Conservation (phyloP, 345 rosid genomes). For the Ailanthus altissimus region DNA sequence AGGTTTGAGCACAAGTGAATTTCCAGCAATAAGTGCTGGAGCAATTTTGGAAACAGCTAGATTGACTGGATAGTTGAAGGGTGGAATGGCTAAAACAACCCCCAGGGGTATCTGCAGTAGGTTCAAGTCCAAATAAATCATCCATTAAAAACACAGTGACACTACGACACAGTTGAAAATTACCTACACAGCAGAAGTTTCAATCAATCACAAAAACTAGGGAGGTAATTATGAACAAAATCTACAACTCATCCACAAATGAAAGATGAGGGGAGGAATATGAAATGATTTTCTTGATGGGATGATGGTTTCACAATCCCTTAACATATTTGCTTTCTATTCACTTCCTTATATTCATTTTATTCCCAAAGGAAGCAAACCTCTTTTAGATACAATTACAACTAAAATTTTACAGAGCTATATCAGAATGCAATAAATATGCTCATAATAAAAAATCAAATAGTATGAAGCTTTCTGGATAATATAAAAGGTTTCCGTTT, state of each 20-base stretch:
- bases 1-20: conserved; percentile 95
- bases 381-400: too few relatives aligned
- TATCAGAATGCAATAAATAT: too few relatives aligned
- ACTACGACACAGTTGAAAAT: not conserved
- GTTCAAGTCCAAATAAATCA: conserved; percentile 7
- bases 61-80: conserved; percentile 96
- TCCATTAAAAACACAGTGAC: not conserved
- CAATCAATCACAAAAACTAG: not conserved
- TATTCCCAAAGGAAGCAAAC: too few relatives aligned
- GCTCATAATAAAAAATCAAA: too few relatives aligned
- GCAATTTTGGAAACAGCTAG: conserved; percentile 94
- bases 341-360: too few relatives aligned
- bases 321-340: too few relatives aligned
- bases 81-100: conserved; percentile 92
- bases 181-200: not conserved
- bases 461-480: too few relatives aligned
- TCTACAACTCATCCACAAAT: not conserved
- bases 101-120: conserved; percentile 71
- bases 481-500: too few relatives aligned
- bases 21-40: conserved; percentile 93
- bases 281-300: not conserved
- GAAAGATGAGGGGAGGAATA: not conserved
- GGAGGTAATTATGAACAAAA: not conserved
- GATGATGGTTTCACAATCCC: not conserved
- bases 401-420: too few relatives aligned